Evolutionary conservation across 1,139 yeast species (phyloP), one percentile per base, ranked within the genome.

Genomic region (Blastobotrys apis): DNA sequence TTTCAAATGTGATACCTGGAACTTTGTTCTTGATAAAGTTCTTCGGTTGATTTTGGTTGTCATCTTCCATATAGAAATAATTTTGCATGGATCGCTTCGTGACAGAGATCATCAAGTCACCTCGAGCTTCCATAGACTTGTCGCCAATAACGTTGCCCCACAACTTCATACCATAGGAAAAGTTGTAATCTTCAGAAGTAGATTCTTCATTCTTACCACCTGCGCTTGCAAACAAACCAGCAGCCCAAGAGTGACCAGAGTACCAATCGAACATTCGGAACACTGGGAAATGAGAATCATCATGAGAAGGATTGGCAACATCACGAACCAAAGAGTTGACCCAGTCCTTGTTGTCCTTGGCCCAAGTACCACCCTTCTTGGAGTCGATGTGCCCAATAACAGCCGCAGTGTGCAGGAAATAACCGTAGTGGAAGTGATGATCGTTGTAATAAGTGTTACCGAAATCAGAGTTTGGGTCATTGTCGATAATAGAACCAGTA

Each of bases 201-300:
- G 90, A 81, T 63, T 85, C 94, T 67, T 85, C 84, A 58, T 85
- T 81, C 57, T 80, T 80, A 48, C 94, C 94, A 58, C 83, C 94
- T 30, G 80, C 83, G 53, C 78, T 68, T 30, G 73, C 76, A 57
- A 77, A 80, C 51, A 84, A 67, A 15, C 95, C 94, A 47, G 77
- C 77, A 5, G 94, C 94, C 88, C 92, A 84, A 1, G 94, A 82
- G 63, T 85, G 94, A 26, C 95, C 95, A 37, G 74, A 73, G 66
- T 67, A 85, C 86, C 85, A 85, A 62, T 84, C 92, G 64, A 84
- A 85, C 73, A 73, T 74, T 60, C 94, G 74, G 39, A 77, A 82
- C 13, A 79, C 84, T 3, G 95, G 94, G 78, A 83, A 85, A 59
- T 73, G 74, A 1, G 69, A 45, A 60, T 84, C 94, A 2, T 68